Base-by-base conservation (phyloP, 768 basidiomycete genomes). In the Podaxis carcinomalis region DNA sequence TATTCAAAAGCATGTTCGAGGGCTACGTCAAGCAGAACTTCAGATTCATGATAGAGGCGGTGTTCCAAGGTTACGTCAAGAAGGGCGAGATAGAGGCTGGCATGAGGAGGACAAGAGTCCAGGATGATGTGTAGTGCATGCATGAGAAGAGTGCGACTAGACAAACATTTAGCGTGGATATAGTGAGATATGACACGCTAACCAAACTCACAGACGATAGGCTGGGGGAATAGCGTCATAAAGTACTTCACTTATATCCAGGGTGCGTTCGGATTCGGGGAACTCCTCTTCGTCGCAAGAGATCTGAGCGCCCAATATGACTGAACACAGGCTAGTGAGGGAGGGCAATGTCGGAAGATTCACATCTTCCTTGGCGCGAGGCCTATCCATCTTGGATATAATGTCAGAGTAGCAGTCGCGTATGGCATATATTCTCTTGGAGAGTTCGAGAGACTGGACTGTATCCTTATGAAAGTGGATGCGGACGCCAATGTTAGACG, bases 371-470 rank as follows among this genome's bases (percentile, higher is more conserved):
- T 25, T 9, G 1, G 21, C 13, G 7, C 19, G 21, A 36, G 36
- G 21, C 5, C 16, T 55, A 4, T 32, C 49, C 32, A 75, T 74
- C 32, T 76, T 79, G 37, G 78, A 65, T 2, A 81, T 72, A 47
- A 86, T 68, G 58, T 84, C 82, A 52, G 73, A 76, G 70, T 84
- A 88, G 55, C 79, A 78, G 62, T 82, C 82, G n/a, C 82, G 74
- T 14, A 87, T 76, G 13, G 80, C 81, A 66, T 83, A 76, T 7
- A 86, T 76, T 32, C 72, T 77, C 39, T 75, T 75, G 7, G 83
- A 77, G 32, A 84, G 72, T 56, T 82, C 77, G 37, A 61, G 44
- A 35, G 40, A 44, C 21, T 47, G 52, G 51, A 69, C 59, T 39
- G 67, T 70, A 21, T 70, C 65, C 47, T 70, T 71, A 55, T 77